Evolutionary conservation across 306 rosid genomes (phyloP).

Genomic region (Casuarina glauca): DNA sequence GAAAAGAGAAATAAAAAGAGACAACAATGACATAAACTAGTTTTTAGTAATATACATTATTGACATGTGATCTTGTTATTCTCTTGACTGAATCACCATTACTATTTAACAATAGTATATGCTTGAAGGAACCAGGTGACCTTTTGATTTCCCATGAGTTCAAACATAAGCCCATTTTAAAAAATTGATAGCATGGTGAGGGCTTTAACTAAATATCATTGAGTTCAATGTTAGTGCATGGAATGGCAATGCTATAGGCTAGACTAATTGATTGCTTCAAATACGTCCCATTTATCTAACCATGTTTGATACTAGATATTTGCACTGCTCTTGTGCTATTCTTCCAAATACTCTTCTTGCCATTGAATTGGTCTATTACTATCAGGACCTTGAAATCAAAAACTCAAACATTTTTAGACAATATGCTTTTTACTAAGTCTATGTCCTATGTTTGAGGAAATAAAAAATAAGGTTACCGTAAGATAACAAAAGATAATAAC

Average conservation of each 20-base stretch:
- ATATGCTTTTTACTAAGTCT: constrained; percentile 82
- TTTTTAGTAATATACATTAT: constrained; percentile 38
- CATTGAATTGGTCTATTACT: constrained; percentile 79
- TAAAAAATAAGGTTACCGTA: neutral
- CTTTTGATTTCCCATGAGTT: constrained; percentile 80
- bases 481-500: neutral
- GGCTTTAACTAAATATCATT: constrained; percentile 68
- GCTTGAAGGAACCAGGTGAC: constrained; percentile 59
- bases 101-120: constrained; percentile 76
- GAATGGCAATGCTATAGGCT: constrained; percentile 72
- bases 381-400: constrained; percentile 68
- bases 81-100: constrained; percentile 50
- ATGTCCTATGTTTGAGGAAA: constrained; percentile 59
- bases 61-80: constrained; percentile 57
- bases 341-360: constrained; percentile 79
- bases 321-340: constrained; percentile 65
- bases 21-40: neutral
- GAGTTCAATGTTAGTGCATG: constrained; percentile 77
- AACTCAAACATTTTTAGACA: constrained; percentile 74
- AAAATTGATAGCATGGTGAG: constrained; percentile 26
- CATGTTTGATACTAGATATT: constrained; percentile 60
- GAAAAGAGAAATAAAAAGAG: neutral
- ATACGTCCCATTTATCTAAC: constrained; percentile 60
- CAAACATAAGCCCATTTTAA: constrained; percentile 55
- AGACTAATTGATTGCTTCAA: constrained; percentile 62